These are phyloP conservation scores for Trichoderma brevicompactum DNA, from an alignment of 2,329 filamentous ascomycete species.

Conservation along the genomic window DNA sequence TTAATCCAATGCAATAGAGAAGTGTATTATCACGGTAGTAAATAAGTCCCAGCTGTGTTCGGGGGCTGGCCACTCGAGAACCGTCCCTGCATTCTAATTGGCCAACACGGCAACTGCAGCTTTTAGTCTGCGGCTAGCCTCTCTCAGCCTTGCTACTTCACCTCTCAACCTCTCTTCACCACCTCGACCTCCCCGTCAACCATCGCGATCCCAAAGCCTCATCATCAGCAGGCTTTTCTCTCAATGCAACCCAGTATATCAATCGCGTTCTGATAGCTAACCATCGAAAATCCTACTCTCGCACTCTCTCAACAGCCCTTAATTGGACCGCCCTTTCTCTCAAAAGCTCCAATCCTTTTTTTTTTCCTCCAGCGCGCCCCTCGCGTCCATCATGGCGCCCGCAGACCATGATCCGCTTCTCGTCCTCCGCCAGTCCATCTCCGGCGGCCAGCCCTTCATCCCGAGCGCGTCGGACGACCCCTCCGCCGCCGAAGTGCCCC, in stretches of 20 bases:
- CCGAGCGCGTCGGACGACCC: slow-evolving; percentile 73
- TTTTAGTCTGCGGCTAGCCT: slow-evolving; percentile 23
- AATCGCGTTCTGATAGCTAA: background rate
- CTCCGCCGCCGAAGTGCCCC: slow-evolving; percentile 62
- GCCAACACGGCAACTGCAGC: slow-evolving; percentile 14
- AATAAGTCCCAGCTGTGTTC: background rate
- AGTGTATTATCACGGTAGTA: too few relatives aligned
- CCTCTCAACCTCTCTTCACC: slow-evolving; percentile 20
- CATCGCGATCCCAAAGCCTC: background rate
- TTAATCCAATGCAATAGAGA: too few relatives aligned
- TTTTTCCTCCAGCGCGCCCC: background rate
- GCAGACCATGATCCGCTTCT: slow-evolving; percentile 76
- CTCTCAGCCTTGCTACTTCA: slow-evolving; percentile 26
- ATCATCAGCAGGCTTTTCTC: background rate
- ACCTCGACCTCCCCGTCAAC: background rate
- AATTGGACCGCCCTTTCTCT: background rate
- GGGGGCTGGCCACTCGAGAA: background rate
- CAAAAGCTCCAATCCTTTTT: background rate
- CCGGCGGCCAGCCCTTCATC: slow-evolving; percentile 68
- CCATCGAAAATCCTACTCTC: background rate
- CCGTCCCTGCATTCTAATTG: slow-evolving; percentile 5
- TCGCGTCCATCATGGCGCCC: slow-evolving; percentile 28
- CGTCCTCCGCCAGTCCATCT: slow-evolving; percentile 82
- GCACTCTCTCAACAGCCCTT: background rate
- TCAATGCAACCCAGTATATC: background rate